A percentile compares a stretch with the other conserved stretches of the same genome.
These are phyloP conservation scores for Rhizomucor miehei DNA, from an alignment of 371 early-diverging fungal genomes.

Conservation along the genomic window DNA sequence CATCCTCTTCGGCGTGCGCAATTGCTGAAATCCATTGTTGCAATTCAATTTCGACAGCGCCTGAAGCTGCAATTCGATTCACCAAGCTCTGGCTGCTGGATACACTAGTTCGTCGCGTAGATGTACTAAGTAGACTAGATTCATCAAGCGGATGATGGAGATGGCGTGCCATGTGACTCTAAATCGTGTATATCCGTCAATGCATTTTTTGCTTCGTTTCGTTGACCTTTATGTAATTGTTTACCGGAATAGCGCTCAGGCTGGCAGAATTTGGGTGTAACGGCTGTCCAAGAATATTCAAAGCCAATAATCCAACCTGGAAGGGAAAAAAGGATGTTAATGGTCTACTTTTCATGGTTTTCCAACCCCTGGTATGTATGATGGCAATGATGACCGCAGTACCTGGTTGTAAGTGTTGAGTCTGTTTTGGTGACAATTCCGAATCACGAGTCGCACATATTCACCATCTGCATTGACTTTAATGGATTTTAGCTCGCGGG, in stretches of 20 bases:
- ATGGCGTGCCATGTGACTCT: slow-evolving; percentile 27
- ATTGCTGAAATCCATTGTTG: slow-evolving; percentile 40
- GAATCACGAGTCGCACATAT: slow-evolving; percentile 65
- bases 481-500: slow-evolving; percentile 75
- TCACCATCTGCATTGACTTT: slow-evolving; percentile 72
- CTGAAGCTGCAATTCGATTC: slow-evolving; percentile 21
- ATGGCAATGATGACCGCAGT: slow-evolving; percentile 17
- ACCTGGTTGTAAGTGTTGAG: slow-evolving; percentile 80
- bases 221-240: neutral
- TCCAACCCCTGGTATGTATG: no score
- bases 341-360: slow-evolving; percentile 9
- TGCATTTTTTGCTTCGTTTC: neutral
- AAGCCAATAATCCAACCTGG: slow-evolving; percentile 25
- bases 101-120: slow-evolving; percentile 43
- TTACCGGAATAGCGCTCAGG: slow-evolving; percentile 18
- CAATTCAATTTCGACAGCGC: slow-evolving; percentile 34
- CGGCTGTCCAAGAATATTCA: slow-evolving; percentile 23
- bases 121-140: slow-evolving; percentile 37
- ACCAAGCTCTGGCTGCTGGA: slow-evolving; percentile 36
- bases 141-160: slow-evolving; percentile 28
- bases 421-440: slow-evolving; percentile 69
- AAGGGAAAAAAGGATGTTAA: neutral
- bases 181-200: neutral
- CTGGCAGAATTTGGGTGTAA: slow-evolving; percentile 7
- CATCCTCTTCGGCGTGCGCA: slow-evolving; percentile 32